Evolutionary conservation across 352 stramenopile species (phyloP), one percentile per base, ranked within the genome.

Genomic region (Globisporangium cystogenes): DNA sequence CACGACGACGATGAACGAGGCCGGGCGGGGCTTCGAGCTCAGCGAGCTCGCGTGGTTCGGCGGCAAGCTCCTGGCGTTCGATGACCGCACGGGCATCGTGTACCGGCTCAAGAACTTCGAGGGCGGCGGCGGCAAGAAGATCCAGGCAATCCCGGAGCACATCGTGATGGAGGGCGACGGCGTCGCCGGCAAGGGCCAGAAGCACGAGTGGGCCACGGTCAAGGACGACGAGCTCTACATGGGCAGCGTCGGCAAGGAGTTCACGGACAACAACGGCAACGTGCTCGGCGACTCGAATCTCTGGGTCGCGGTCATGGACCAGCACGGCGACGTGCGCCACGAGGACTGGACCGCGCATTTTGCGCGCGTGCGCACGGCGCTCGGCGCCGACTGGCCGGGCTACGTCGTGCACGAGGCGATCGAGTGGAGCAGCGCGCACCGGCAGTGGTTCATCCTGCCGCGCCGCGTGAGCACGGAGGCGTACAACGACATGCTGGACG

Each of bases 351-450:
- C 86, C 3, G 57, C 74, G 21, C 82, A 96, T 52, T 99, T 97
- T 67, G 86, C 90, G 24, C 89, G 88, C 61, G 83, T 99, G 20
- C 89, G 96, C 23, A 77, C 84, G n/a, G 89, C 82, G 23, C 68
- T 99, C 8, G 88, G 82, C 24, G 94, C 86, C 29, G 75, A 85
- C 31, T 90, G 86, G 70, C 96, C 90, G 33, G 91, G 90, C 10
- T 98, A 99, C 62, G 83, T 99, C 24, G 97, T 99, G 36, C 96
- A 99, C 72, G 97, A 99, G 69, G 96, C 96, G 18, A 97, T 98
- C 55, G 82, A 97, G 51, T 99, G 96, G 96, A 98, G 88, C 52
- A 63, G 79, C 24, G 64, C 96, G 49, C 81, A 95, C 53, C 86
- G 93, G 23, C 96, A 98, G 63, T 99, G 97, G 97, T 96, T 99